Percentiles rank a stretch among this genome's conserved stretches.
Evolutionary conservation across 176 grass and related monocot genomes (phyloP).

Genomic region (Aegilops sharonensis): DNA sequence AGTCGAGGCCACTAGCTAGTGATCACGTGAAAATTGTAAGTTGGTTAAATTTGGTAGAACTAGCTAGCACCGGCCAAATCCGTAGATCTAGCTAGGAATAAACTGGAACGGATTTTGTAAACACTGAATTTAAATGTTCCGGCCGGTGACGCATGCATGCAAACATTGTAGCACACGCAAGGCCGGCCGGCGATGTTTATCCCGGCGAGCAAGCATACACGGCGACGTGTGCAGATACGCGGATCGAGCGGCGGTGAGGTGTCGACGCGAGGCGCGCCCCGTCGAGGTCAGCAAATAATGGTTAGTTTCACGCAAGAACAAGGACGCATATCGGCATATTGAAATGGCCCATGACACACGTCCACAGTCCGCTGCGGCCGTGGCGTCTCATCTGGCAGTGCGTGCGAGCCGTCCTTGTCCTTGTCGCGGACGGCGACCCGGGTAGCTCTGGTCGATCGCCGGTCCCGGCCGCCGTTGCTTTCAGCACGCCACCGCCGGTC

Average conservation of each 20-base stretch:
- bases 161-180: neutral
- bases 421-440: constrained; percentile 12
- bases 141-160: neutral
- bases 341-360: neutral
- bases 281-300: constrained; percentile 14
- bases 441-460: neutral
- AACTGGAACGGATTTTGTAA: neutral
- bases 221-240: neutral
- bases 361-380: neutral
- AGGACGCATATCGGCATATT: neutral
- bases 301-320: neutral
- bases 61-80: neutral
- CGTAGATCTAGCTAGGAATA: neutral
- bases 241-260: neutral
- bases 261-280: neutral
- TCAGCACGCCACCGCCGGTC: constrained; percentile 25
- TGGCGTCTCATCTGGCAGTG: constrained; percentile 5
- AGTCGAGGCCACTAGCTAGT: neutral
- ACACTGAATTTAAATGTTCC: neutral
- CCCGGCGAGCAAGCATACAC: neutral
- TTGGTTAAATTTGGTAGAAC: neutral
- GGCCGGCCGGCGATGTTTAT: neutral
- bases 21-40: no score
- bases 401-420: neutral
- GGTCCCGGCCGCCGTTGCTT: neutral